phyloP scores from a whole-genome alignment of 495 filamentous ascomycete genomes.

The Xylaria palmicola region DNA sequence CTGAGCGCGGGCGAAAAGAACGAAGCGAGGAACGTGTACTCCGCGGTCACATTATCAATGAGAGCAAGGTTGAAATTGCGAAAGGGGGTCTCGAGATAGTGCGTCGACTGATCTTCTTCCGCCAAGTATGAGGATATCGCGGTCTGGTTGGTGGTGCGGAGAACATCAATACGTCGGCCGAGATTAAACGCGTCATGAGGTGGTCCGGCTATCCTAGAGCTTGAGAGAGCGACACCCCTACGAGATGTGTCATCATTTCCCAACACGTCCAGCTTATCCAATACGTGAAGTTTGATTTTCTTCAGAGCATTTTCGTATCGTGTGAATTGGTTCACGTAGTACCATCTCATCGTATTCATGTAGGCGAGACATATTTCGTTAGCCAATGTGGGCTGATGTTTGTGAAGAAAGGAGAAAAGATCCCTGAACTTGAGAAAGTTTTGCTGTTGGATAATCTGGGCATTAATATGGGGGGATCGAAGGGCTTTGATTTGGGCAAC shows the following conservation, averaged over 20 bases:
- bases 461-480: slow-evolving; percentile 90
- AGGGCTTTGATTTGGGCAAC: slow-evolving; percentile 91
- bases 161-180: slow-evolving; percentile 76
- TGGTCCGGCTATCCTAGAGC: slow-evolving; percentile 52
- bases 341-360: slow-evolving; percentile 98
- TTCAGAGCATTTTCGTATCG: slow-evolving; percentile 81
- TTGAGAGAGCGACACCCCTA: slow-evolving; percentile 50
- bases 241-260: slow-evolving; percentile 71
- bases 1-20: slow-evolving; percentile 73
- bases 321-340: slow-evolving; percentile 87
- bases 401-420: slow-evolving; percentile 77
- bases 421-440: slow-evolving; percentile 85
- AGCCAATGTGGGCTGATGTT: slow-evolving; percentile 73
- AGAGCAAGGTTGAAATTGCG: slow-evolving; percentile 91
- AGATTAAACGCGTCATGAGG: slow-evolving; percentile 86
- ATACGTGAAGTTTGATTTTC: slow-evolving; percentile 75
- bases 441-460: slow-evolving; percentile 91
- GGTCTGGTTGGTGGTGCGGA: slow-evolving; percentile 65
- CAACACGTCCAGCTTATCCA: slow-evolving; percentile 83
- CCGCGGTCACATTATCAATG: slow-evolving; percentile 89
- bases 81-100: slow-evolving; percentile 88
- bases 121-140: slow-evolving; percentile 80
- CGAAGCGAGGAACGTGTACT: slow-evolving; percentile 88
- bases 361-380: slow-evolving; percentile 92
- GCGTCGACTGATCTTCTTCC: slow-evolving; percentile 79